Conservation (phyloP, 2,329 filamentous ascomycete species). For the Cercospora beticola region DNA sequence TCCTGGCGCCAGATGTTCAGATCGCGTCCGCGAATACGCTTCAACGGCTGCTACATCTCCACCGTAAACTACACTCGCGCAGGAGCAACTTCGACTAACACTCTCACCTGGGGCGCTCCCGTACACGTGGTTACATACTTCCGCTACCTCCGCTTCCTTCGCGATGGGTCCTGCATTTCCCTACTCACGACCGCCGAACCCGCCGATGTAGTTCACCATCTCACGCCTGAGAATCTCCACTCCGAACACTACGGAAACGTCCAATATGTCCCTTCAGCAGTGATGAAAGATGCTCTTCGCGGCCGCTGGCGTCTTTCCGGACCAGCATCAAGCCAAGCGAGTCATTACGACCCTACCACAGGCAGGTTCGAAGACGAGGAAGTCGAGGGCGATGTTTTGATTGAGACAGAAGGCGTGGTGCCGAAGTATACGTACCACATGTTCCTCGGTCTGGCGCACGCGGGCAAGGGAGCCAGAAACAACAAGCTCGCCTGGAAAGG, state of each 20-base stretch:
- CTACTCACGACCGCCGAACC: constrained; percentile 81
- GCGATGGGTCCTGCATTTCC: constrained; percentile 79
- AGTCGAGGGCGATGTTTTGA: constrained; percentile 66
- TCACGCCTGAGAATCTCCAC: constrained; percentile 68
- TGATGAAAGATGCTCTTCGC: constrained; percentile 68
- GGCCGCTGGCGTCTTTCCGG: constrained; percentile 67
- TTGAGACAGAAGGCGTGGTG: constrained; percentile 83
- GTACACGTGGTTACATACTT: constrained; percentile 98
- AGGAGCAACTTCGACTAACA: constrained; percentile 69
- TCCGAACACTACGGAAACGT: constrained; percentile 41
- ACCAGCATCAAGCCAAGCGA: constrained; percentile 35
- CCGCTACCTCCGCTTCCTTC: constrained; percentile 92
- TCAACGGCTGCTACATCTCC: constrained; percentile 94
- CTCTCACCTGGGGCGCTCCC: constrained; percentile 73
- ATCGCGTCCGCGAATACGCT: constrained; percentile 78
- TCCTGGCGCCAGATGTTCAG: constrained; percentile 70
- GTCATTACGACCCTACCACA: constrained; percentile 20
- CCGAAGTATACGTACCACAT: constrained; percentile 82
- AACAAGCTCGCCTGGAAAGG: constrained; percentile 87
- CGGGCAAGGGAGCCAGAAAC: constrained; percentile 63
- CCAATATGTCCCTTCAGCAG: constrained; percentile 43
- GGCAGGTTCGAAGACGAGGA: constrained; percentile 43
- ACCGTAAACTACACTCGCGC: constrained; percentile 92
- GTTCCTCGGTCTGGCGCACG: constrained; percentile 69
- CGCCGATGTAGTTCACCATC: constrained; percentile 78